A percentile compares a stretch with the other conserved stretches of the same genome.
Evolutionary conservation across 306 rosid genomes (phyloP).

Genomic region (Hylodesmum podocarpum): DNA sequence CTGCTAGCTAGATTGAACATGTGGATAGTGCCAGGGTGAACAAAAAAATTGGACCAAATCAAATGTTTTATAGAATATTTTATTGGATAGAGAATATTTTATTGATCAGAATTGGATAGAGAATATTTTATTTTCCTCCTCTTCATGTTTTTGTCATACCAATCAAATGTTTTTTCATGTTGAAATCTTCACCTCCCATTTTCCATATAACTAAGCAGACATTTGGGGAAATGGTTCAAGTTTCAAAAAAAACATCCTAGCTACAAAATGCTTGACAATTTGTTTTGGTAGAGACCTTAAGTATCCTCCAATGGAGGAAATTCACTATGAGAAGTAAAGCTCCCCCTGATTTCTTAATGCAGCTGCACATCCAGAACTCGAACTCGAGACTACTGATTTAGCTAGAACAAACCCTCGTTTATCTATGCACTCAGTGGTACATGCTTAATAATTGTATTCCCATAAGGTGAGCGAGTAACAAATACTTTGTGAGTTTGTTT

Average conservation of each 20-base stretch:
- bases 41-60: background rate
- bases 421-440: too few relatives aligned
- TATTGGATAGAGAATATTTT: background rate
- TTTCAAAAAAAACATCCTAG: background rate
- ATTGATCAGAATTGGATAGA: background rate
- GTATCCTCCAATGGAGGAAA: too few relatives aligned
- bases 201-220: background rate
- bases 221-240: background rate
- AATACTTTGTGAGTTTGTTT: background rate
- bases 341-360: too few relatives aligned
- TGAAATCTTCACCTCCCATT: background rate
- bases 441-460: background rate
- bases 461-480: background rate
- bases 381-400: too few relatives aligned
- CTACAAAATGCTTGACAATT: background rate
- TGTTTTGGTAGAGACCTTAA: too few relatives aligned
- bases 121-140: background rate
- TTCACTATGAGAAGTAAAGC: too few relatives aligned
- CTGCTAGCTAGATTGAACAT: background rate
- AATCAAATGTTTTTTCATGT: background rate
- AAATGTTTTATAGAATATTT: background rate
- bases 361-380: too few relatives aligned
- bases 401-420: too few relatives aligned
- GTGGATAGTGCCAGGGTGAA: background rate
- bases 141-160: background rate